phyloP scores from a whole-genome alignment of 805 yeast species.

The Monosporozyma aerobia region DNA sequence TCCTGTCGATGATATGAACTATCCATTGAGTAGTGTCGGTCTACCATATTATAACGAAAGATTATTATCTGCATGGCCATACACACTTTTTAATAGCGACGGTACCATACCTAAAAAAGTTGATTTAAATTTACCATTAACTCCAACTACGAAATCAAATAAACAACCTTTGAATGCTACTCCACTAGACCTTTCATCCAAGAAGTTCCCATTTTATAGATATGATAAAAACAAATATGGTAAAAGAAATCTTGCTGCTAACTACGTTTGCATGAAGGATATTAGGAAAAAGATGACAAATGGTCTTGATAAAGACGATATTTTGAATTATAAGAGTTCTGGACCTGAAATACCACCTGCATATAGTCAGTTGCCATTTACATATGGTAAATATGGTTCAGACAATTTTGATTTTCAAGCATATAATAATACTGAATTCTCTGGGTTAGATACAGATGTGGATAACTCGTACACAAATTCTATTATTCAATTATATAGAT shows the following conservation, averaged over 20 bases:
- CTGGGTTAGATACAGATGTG: slow-evolving; percentile 86
- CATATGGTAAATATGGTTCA: slow-evolving; percentile 84
- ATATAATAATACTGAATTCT: slow-evolving; percentile 61
- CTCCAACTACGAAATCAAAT: not conserved
- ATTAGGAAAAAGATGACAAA: slow-evolving; percentile 14
- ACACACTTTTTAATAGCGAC: slow-evolving; percentile 47
- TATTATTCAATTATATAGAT: slow-evolving; percentile 68
- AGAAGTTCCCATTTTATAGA: slow-evolving; percentile 35
- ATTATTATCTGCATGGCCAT: slow-evolving; percentile 74
- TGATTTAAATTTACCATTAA: slow-evolving; percentile 30
- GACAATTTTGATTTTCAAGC: slow-evolving; percentile 87
- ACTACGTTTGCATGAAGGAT: slow-evolving; percentile 34
- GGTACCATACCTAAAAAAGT: slow-evolving; percentile 53
- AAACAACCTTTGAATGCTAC: slow-evolving; percentile 3
- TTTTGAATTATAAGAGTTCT: slow-evolving; percentile 16
- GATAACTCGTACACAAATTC: slow-evolving; percentile 74
- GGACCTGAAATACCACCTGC: slow-evolving; percentile 55
- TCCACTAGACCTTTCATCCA: slow-evolving; percentile 16
- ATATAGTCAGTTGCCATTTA: slow-evolving; percentile 62
- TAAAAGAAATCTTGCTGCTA: slow-evolving; percentile 40
- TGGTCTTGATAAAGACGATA: slow-evolving; percentile 1
- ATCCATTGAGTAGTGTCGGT: slow-evolving; percentile 67
- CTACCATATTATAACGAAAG: slow-evolving; percentile 77
- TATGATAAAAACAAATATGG: slow-evolving; percentile 55
- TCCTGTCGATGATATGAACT: slow-evolving; percentile 34